A percentile compares a stretch with the other conserved stretches of the same genome.
Evolutionary conservation across 2,329 filamentous ascomycete species (phyloP).

Genomic region (Penicillium occitanis): DNA sequence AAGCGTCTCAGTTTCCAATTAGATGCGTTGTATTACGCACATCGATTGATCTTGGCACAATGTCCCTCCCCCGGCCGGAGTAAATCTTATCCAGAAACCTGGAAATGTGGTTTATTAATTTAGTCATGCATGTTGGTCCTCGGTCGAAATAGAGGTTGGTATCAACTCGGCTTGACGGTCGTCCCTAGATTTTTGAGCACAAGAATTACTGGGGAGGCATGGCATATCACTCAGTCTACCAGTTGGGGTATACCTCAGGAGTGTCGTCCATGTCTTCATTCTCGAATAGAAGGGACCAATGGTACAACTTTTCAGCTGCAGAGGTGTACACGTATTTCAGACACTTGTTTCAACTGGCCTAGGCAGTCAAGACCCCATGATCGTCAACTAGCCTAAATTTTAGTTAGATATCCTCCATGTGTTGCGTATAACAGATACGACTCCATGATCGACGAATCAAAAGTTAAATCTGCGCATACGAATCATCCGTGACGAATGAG

Average conservation of each 20-base stretch:
- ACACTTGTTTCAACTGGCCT: not conserved
- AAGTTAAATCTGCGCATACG: not conserved
- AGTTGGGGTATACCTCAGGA: not conserved
- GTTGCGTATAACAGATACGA: not conserved
- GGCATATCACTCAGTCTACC: not conserved
- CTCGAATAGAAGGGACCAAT: not conserved
- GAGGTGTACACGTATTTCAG: not conserved
- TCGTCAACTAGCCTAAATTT: not conserved
- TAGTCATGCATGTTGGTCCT: not conserved
- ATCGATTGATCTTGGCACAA: not conserved
- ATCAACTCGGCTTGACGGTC: not conserved
- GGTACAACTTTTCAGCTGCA: not conserved
- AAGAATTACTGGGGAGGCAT: not conserved
- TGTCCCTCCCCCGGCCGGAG: not conserved
- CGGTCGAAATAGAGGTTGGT: not conserved
- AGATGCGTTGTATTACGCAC: not conserved
- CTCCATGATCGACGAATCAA: not conserved
- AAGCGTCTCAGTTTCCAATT: not conserved
- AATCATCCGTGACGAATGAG: not conserved
- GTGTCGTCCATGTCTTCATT: not conserved
- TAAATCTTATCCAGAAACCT: not conserved
- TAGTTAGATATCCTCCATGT: not conserved
- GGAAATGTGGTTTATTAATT: not conserved
- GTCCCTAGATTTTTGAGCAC: not conserved
- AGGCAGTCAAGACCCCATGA: not conserved